Conservation (phyloP, 257 asterid species). For the Nicotiana attenuata region DNA sequence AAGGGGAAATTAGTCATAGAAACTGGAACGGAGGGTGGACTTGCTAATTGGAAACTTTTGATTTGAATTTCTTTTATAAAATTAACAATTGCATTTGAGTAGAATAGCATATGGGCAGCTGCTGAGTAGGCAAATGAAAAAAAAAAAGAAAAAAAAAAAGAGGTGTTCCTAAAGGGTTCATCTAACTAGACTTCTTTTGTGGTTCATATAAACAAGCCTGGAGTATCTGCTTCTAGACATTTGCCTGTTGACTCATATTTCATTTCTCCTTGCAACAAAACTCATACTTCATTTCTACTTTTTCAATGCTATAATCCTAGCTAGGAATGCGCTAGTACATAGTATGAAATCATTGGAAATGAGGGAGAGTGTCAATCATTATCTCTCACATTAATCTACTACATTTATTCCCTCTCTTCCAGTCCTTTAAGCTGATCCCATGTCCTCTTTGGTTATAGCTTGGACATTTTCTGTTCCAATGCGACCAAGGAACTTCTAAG, state of each 20-base stretch:
- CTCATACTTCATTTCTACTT: background rate
- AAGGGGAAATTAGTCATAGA: background rate
- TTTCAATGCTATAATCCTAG: background rate
- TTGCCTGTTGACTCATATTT: background rate
- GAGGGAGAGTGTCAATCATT: too few species aligned
- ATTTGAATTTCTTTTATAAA: background rate
- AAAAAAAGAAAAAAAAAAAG: background rate
- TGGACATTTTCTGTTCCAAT: background rate
- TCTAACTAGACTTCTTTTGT: background rate
- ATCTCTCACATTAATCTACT: too few species aligned
- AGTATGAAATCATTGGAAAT: too few species aligned
- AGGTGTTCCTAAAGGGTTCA: background rate
- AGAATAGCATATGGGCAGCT: background rate
- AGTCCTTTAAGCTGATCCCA: background rate
- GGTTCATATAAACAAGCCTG: background rate
- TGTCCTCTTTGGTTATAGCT: background rate
- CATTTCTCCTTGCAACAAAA: background rate
- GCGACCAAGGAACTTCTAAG: background rate
- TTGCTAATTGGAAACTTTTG: constrained; percentile 5
- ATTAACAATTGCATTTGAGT: background rate
- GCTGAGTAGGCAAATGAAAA: background rate
- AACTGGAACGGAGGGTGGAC: background rate
- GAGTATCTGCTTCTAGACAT: background rate
- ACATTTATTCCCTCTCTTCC: background rate
- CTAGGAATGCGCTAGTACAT: background rate